These are phyloP conservation scores for Alternaria sp. DNA, from an alignment of 2,329 filamentous ascomycete genomes.

Conservation along the genomic window DNA sequence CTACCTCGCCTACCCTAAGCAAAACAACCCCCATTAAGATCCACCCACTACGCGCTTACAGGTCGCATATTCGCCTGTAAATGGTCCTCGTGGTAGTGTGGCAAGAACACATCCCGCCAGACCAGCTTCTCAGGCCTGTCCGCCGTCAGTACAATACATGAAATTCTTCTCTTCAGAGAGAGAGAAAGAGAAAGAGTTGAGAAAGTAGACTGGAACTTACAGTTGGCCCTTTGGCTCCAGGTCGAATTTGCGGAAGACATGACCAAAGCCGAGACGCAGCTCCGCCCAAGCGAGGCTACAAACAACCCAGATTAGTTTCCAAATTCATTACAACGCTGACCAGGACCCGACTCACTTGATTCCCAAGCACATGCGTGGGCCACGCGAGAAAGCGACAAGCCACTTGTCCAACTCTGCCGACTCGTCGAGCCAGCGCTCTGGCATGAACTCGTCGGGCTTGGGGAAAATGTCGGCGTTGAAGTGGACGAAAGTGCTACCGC, in stretches of 20 bases:
- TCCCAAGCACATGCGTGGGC: constrained; percentile 45
- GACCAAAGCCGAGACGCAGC: constrained; percentile 41
- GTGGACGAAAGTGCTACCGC: constrained; percentile 46
- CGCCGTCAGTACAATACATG: constrained; percentile 5
- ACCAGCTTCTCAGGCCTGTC: constrained; percentile 27
- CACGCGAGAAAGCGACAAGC: constrained; percentile 47
- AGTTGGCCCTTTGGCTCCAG: constrained; percentile 29
- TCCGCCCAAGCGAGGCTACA: constrained; percentile 46
- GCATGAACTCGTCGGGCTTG: constrained; percentile 38
- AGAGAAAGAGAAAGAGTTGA: no score
- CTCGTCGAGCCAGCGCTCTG: constrained; percentile 44
- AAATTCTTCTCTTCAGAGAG: no score
- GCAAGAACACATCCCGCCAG: constrained; percentile 35
- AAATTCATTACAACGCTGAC: not conserved
- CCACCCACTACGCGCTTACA: not conserved
- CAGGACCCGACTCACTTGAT: constrained; percentile 33
- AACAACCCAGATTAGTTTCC: not conserved
- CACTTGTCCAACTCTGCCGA: constrained; percentile 37
- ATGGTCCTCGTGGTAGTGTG: constrained; percentile 31
- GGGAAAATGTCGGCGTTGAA: constrained; percentile 44
- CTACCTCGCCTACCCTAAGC: not conserved
- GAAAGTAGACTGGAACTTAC: constrained; percentile 19
- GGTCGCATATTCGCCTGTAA: constrained; percentile 26
- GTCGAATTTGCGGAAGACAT: constrained; percentile 44
- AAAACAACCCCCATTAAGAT: not conserved